Evolutionary conservation across 164 flowering plant species (phyloP).

Genomic region (grape (Vitis vinifera)): DNA sequence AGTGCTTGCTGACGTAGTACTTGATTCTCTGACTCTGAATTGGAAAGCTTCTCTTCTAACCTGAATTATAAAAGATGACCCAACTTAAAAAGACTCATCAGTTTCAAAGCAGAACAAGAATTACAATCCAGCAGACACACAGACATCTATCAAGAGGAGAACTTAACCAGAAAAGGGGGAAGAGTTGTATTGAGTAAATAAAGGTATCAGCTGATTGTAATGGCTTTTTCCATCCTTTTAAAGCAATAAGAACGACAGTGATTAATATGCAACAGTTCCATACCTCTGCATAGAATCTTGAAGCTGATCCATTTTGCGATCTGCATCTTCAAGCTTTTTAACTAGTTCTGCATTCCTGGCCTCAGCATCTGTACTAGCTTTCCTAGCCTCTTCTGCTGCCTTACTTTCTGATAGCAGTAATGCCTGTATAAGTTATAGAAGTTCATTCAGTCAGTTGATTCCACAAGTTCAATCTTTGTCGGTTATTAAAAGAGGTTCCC

Average conservation of each 20-base stretch:
- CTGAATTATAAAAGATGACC: constrained; percentile 32
- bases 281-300: constrained; percentile 93
- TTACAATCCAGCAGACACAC: neutral
- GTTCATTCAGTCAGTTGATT: neutral
- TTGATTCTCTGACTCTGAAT: constrained; percentile 92
- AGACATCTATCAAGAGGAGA: too few relatives aligned
- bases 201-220: too few relatives aligned
- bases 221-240: too few relatives aligned
- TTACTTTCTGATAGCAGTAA: constrained; percentile 54
- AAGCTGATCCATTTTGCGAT: constrained; percentile 65
- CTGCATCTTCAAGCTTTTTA: constrained; percentile 71
- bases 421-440: constrained; percentile 41
- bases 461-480: neutral
- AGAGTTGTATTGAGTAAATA: too few relatives aligned
- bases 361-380: constrained; percentile 52
- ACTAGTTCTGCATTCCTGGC: constrained; percentile 54
- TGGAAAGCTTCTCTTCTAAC: constrained; percentile 89
- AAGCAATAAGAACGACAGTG: too few relatives aligned
- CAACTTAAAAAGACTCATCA: neutral
- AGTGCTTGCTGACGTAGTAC: constrained; percentile 96
- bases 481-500: too few relatives aligned
- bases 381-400: constrained; percentile 59
- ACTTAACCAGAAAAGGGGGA: too few relatives aligned
- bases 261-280: neutral
- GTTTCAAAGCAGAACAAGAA: neutral